phyloP scores from a whole-genome alignment of 2,329 filamentous ascomycete genomes.

The Aspergillus ochraceus region DNA sequence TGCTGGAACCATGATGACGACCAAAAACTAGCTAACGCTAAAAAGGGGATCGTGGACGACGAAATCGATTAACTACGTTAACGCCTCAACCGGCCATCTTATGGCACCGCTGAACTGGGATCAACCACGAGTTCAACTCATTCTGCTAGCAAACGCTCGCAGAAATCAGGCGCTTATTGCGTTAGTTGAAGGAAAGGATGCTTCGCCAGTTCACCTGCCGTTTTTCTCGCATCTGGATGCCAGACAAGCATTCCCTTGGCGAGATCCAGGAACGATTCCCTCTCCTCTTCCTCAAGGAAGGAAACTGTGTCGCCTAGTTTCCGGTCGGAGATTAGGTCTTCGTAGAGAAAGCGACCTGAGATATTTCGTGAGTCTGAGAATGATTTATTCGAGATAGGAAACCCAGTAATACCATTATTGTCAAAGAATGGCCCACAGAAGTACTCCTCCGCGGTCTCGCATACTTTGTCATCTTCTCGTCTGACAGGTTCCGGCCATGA shows the following conservation, averaged over 20 bases:
- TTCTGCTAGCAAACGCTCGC: background rate
- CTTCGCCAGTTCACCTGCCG: conserved; percentile 27
- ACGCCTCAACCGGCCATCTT: no score
- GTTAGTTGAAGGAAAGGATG: conserved; percentile 38
- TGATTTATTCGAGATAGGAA: conserved; percentile 15
- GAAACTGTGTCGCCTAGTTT: conserved; percentile 29
- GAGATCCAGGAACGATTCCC: conserved; percentile 32
- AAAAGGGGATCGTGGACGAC: background rate
- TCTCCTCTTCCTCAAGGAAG: conserved; percentile 31
- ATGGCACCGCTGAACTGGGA: no score
- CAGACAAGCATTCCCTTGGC: conserved; percentile 33
- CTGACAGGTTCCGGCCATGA: conserved; percentile 31
- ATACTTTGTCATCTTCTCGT: conserved; percentile 30
- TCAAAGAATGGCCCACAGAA: conserved; percentile 41
- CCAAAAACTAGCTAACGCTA: background rate
- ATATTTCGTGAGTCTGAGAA: conserved; percentile 23
- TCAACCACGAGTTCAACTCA: no score
- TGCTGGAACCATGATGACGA: conserved; percentile 20
- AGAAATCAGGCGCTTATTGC: conserved; percentile 25
- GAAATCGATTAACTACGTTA: background rate
- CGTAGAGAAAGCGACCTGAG: conserved; percentile 33
- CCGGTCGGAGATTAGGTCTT: conserved; percentile 33
- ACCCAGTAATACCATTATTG: conserved; percentile 25
- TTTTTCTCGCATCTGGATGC: conserved; percentile 29
- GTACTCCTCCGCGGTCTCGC: conserved; percentile 34